Evolutionary conservation across 2,329 filamentous ascomycete species (phyloP), one percentile per base, ranked within the genome.

Genomic region (Coniochaeta prunicola): DNA sequence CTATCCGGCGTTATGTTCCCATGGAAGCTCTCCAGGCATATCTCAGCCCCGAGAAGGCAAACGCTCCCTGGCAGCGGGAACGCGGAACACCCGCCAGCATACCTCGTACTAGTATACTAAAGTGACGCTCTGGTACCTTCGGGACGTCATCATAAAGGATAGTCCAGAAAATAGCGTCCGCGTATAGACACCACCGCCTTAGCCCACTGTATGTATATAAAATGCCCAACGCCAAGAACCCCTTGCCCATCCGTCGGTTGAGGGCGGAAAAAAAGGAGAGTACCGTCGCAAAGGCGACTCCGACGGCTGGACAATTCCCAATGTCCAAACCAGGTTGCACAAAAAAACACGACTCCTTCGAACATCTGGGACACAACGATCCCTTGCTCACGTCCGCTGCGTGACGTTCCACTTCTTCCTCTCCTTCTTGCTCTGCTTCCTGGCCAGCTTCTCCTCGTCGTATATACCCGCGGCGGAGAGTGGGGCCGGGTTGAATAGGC

Each of bases 341-440:
- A 50, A 9, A 4, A 50, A 50, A 30, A 19, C 45, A 50, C 45
- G 21, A 5, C 9, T 50, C 24, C 30, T 13, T n/a, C n/a, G n/a
- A n/a, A n/a, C n/a, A n/a, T n/a, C n/a, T n/a, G n/a, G n/a, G n/a
- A n/a, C n/a, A n/a, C n/a, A n/a, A 45, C 40, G 17, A 15, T 4
- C 4, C 21, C 21, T 53, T 45, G 21, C 12, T 73, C 66, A 80
- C 59, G 76, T 79, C 65, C 78, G 71, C 59, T 74, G 67, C 19
- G 64, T 71, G 55, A 79, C 74, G 21, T 70, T 70, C 77, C 79
- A 81, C 68, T 74, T 79, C 73, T 76, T 80, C 68, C 76, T 77
- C 56, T 73, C 68, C 66, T 75, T 76, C 66, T 75, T 76, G 36
- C 73, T 69, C 66, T 76, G 77, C 60, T 66, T 59, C 57, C 58